Base-by-base conservation (phyloP, 257 asterid genomes). In the Prunella vulgaris region DNA sequence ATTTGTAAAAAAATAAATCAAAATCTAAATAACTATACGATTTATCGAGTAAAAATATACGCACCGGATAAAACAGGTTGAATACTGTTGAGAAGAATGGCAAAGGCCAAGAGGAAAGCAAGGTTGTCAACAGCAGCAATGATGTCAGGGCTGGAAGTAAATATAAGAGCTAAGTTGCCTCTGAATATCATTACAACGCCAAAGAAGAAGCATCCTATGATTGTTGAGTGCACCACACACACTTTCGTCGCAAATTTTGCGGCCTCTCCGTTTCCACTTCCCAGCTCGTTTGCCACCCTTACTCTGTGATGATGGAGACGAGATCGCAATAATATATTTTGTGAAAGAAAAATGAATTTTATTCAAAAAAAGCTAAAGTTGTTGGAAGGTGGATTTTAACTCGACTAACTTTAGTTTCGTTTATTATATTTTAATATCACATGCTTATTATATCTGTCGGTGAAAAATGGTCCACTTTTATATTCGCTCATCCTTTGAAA, bases 41-140 rank as follows among this genome's bases (percentile, higher is more conserved):
- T n/a, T n/a, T n/a, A n/a, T 5, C 4, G 4, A 30, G 4, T 30
- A 6, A 7, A 7, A 10, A 10, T 10, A 5, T 8, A 7, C 4
- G 20, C 64, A 84, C 93, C 93, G 1, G 93, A 86, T 10, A 87
- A 64, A 75, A 87, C 83, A 0, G 88, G 88, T 25, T 85, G 93
- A 66, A 87, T 73, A 37, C 93, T 79, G 70, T 84, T 87, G 10
- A 87, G 81, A 60, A 87, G 90, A 64, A 87, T 64, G 58, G 58
- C 27, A 20, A 51, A 42, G 7, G 51, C 51, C 18, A 42, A 13
- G 17, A 42, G 51, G 6, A 42, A 2, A 42, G 51, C 17, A 14
- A 42, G 51, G 18, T 42, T 13, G 51, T 14, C 18, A 13, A 42
- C 18, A 4, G 51, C 51, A 13, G 17, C 51, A 14, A 42, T 13